Conservation (phyloP, 306 rosid species). For the Gynostemma pentaphyllum region DNA sequence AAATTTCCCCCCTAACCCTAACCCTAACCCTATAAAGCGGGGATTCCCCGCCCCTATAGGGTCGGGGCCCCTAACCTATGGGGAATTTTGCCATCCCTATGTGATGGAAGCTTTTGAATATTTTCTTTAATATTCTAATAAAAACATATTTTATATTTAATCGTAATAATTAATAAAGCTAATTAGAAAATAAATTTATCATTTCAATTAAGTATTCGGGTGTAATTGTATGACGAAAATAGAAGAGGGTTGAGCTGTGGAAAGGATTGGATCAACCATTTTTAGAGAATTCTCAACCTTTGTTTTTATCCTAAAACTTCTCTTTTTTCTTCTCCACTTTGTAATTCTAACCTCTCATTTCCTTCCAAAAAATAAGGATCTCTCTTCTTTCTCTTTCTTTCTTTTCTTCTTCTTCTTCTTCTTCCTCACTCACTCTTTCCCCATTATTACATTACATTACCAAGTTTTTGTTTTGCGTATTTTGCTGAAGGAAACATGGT, state of each 20-base stretch:
- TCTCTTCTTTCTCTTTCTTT: conserved; percentile 4
- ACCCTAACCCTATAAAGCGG: too few relatives aligned
- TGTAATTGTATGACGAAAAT: neutral
- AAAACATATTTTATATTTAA: too few relatives aligned
- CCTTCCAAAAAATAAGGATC: conserved; percentile 11
- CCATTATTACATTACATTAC: neutral
- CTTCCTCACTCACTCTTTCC: neutral
- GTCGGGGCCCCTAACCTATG: too few relatives aligned
- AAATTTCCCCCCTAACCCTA: too few relatives aligned
- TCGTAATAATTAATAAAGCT: too few relatives aligned
- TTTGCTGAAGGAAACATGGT: neutral
- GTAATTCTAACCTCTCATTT: conserved; percentile 2
- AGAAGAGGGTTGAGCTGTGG: neutral
- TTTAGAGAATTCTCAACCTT: neutral
- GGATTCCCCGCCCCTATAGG: too few relatives aligned
- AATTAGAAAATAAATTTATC: too few relatives aligned
- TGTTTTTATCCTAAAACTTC: neutral
- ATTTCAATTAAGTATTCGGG: too few relatives aligned
- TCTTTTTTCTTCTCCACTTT: neutral
- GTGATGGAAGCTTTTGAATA: too few relatives aligned
- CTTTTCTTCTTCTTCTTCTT: neutral
- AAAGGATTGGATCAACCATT: neutral
- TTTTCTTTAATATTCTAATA: too few relatives aligned
- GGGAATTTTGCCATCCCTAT: too few relatives aligned
- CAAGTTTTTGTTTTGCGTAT: too few relatives aligned